Evolutionary conservation across 129 eudicot species (phyloP), one percentile per base, ranked within the genome.

Genomic region (Glebionis coronaria): DNA sequence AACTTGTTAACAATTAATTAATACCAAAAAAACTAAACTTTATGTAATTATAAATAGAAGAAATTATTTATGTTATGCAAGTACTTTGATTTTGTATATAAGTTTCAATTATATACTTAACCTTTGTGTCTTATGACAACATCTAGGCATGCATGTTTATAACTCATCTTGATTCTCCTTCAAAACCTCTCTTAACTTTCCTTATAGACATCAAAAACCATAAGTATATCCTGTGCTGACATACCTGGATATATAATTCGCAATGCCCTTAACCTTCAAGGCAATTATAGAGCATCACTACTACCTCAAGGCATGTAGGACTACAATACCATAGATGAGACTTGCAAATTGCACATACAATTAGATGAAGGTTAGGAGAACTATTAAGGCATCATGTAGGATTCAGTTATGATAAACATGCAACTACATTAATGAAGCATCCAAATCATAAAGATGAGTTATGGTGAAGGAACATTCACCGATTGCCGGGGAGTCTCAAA

Each of bases 401-500:
- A 59, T 59, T 75, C 56, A 67, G 51, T 59, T 31, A 75, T 58
- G 50, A 40, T 44, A 67, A 60, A 52, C 73, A 74, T 46, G 62
- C 56, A 75, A 67, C 63, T 58, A 68, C 74, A 60, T 68, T 53
- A 68, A 68, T 15, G 47, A 50, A 18, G 55, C 70, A 75, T 68
- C 68, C 61, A 68, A 60, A 52, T 68, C 42, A 35, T 35, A 35
- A 35, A 35, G 42, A 35, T 35, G 42, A 35, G 42, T 35, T 35
- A 35, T 35, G 42, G 47, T 59, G 74, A 31, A 61, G 19, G 44
- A 63, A 75, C 61, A 76, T 87, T 79, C 78, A 93, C 98, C 84
- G 78, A 69, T 68, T 76, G 90, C 70, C 65, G 56, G 25, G 83
- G 25, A 64, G 75, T 81, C 63, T 82, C 86, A 58, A 92, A 70